Evolutionary conservation across 2,329 filamentous ascomycete species (phyloP), one percentile per base, ranked within the genome.

Genomic region (Aspergillus sp.): DNA sequence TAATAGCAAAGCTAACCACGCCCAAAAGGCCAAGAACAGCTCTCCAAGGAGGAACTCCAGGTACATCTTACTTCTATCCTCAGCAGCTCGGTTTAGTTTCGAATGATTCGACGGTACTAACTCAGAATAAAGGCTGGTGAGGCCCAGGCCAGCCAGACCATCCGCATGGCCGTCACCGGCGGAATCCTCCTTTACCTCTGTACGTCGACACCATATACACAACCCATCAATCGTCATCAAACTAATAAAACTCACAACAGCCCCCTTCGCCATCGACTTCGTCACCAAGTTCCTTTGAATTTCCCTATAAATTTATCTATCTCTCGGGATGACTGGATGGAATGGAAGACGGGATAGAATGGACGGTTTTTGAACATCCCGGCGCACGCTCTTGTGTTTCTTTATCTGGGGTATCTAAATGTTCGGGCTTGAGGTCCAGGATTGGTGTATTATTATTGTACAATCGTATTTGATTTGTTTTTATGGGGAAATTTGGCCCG

Each of bases 171-270:
- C 54, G 72, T 84, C 61, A 79, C 80, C 49, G 81, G 83, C 58
- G 85, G 84, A 67, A 73, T 85, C 54, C 74, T 87, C 30, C 81
- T 89, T 54, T 89, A 89, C 76, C 80, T 89, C 54, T 87, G 87
- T 89, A 82, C 65, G 85, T 71, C 47, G 7, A 50, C 4, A 43
- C 8, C 19, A 23, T 34, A 31, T 30, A 22, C 23, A 9, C 25
- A 28, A 30, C 49, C 13, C 3, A 6, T 22, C 19, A 13, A 56
- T 51, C n/a, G 11, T 19, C 38, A 11, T 19, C 23, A 43, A 15
- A 15, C 34, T 41, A 41, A 41, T 15, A 5, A 41, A 25, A 30
- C 25, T 30, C 30, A 45, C 41, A 8, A 48, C 57, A 83, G 81
- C 81, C 49, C 81, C 81, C 54, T 83, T 83, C 69, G 79, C 80